These are phyloP conservation scores for Entomortierella chlamydospora DNA, from an alignment of 192 early-diverging fungal genomes.

Conservation along the genomic window DNA sequence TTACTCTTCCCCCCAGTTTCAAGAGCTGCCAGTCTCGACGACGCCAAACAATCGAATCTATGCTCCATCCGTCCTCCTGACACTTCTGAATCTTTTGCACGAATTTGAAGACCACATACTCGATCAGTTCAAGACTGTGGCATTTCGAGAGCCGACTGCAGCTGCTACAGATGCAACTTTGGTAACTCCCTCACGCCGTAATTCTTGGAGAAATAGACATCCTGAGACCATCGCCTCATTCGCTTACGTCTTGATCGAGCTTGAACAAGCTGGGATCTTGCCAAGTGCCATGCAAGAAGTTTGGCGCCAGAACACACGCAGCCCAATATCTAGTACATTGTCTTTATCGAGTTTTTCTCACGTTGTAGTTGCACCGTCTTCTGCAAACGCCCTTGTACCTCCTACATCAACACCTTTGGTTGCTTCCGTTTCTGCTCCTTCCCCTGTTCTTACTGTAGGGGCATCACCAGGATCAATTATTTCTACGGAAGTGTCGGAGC, in stretches of 20 bases:
- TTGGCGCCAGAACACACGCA: background rate
- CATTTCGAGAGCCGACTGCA: background rate
- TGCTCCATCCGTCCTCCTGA: background rate
- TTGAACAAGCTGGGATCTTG: slow-evolving; percentile 33
- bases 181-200: background rate
- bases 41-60: background rate
- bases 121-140: background rate
- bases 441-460: background rate
- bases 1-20: background rate
- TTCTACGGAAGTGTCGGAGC: slow-evolving; percentile 2
- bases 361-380: too few relatives aligned
- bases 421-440: background rate
- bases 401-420: background rate
- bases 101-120: slow-evolving; percentile 24
- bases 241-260: slow-evolving; percentile 36
- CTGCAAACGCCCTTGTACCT: background rate
- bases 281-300: slow-evolving; percentile 12
- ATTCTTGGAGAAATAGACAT: slow-evolving; percentile 17
- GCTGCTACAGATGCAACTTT: background rate
- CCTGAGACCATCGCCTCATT: slow-evolving; percentile 33
- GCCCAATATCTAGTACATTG: background rate
- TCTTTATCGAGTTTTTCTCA: too few relatives aligned
- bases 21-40: background rate
- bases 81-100: slow-evolving; percentile 23
- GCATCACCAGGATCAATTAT: background rate